phyloP scores from a whole-genome alignment of 2,329 filamentous ascomycete genomes.

The Stachybotrys echinatus region DNA sequence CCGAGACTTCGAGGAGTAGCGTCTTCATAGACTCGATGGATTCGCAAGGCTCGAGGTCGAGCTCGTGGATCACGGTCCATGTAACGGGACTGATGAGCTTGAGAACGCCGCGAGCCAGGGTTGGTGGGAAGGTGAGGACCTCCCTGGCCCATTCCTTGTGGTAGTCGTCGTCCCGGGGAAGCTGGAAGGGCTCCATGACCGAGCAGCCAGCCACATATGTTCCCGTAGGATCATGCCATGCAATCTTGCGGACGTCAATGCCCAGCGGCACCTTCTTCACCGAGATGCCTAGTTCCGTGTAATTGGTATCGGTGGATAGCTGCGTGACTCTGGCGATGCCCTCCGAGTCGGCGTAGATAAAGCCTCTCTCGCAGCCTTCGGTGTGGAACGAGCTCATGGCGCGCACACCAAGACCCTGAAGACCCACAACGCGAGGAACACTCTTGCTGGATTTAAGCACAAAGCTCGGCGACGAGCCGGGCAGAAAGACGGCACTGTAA shows the following conservation, averaged over 20 bases:
- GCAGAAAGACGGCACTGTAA: slow-evolving; percentile 76
- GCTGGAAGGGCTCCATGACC: slow-evolving; percentile 63
- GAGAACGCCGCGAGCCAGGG: slow-evolving; percentile 64
- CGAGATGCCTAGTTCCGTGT: slow-evolving; percentile 71
- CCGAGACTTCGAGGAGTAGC: slow-evolving; percentile 82
- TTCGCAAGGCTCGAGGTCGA: slow-evolving; percentile 70
- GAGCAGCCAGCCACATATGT: slow-evolving; percentile 75
- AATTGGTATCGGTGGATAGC: slow-evolving; percentile 60
- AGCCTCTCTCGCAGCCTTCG: slow-evolving; percentile 70
- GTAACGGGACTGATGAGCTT: slow-evolving; percentile 74
- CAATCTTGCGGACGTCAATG: slow-evolving; percentile 65
- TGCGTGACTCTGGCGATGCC: slow-evolving; percentile 70
- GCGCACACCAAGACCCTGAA: slow-evolving; percentile 64
- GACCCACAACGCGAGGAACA: slow-evolving; percentile 65
- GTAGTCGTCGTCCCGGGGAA: slow-evolving; percentile 81
- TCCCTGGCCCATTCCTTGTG: slow-evolving; percentile 78
- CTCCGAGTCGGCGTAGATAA: slow-evolving; percentile 72
- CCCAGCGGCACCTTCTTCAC: slow-evolving; percentile 66
- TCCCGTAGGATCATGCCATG: slow-evolving; percentile 70
- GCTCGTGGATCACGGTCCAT: slow-evolving; percentile 72
- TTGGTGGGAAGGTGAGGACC: slow-evolving; percentile 58
- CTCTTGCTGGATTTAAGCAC: slow-evolving; percentile 78
- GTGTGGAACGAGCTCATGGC: slow-evolving; percentile 74
- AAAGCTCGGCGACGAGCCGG: slow-evolving; percentile 74
- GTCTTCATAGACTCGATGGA: slow-evolving; percentile 76